Conservation (phyloP, 768 basidiomycete species). For the Suillus subalutaceus region DNA sequence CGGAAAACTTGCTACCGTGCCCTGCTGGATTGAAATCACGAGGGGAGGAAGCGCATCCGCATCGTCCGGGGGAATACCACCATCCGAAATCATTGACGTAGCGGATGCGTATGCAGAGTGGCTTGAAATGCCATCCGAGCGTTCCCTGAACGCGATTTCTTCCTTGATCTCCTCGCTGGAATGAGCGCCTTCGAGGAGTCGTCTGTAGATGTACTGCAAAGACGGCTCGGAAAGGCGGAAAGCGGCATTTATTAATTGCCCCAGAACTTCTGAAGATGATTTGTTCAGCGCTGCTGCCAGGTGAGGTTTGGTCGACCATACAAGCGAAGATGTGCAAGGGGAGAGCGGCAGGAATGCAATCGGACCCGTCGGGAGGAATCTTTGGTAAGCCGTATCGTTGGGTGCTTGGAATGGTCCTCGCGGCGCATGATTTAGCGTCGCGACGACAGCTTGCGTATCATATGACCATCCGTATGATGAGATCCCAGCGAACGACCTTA, state of each 20-base stretch:
- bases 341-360: conserved; percentile 94
- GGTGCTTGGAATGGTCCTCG: conserved; percentile 60
- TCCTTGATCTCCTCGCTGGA: conserved; percentile 51
- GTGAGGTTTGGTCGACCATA: conserved; percentile 88
- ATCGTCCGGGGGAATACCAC: conserved; percentile 63
- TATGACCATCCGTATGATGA: conserved; percentile 92
- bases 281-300: conserved; percentile 74
- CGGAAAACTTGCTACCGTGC: conserved; percentile 88
- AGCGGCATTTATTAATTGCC: conserved; percentile 84
- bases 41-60: conserved; percentile 73
- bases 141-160: conserved; percentile 76
- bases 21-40: conserved; percentile 68
- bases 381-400: conserved; percentile 87
- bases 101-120: conserved; percentile 66
- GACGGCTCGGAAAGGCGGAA: conserved; percentile 83
- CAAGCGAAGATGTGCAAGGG: conserved; percentile 77
- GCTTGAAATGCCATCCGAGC: conserved; percentile 63
- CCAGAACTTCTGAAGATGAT: conserved; percentile 63
- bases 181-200: conserved; percentile 60
- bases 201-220: conserved; percentile 63
- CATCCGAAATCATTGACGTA: conserved; percentile 30
- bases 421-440: conserved; percentile 78
- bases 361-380: conserved; percentile 94
- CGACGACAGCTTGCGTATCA: conserved; percentile 86
- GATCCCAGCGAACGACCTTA: conserved; percentile 83